Conservation (phyloP, 257 asterid genomes). For the Lantana camara region DNA sequence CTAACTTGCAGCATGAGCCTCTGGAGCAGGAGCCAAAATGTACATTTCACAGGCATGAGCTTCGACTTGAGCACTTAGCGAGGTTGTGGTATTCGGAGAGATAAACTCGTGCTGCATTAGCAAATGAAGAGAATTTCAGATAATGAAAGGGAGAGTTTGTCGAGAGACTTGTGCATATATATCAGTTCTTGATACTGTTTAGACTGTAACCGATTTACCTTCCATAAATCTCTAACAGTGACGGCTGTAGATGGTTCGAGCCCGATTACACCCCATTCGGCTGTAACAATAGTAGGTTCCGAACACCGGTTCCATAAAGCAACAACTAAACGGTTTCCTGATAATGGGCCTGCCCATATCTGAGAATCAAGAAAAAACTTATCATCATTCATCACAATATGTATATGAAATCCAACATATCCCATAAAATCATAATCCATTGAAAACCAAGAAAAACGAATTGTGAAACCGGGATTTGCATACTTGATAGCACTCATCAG, state of each 20-base stretch:
- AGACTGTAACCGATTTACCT: conserved; percentile 41
- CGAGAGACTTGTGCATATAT: too few species aligned
- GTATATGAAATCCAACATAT: too few species aligned
- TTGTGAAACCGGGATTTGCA: neutral
- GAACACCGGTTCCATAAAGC: conserved; percentile 72
- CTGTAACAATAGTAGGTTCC: conserved; percentile 45
- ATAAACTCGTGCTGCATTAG: conserved; percentile 62
- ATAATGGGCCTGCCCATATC: conserved; percentile 79
- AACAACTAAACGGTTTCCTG: conserved; percentile 49
- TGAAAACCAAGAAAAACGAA: neutral
- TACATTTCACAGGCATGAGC: conserved; percentile 64
- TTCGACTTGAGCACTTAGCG: conserved; percentile 52
- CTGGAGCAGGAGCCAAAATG: conserved; percentile 47
- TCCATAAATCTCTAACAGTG: conserved; percentile 70
- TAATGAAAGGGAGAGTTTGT: too few species aligned
- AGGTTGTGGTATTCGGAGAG: conserved; percentile 37
- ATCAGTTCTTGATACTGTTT: too few species aligned
- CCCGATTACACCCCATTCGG: conserved; percentile 55
- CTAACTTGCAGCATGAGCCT: conserved; percentile 26
- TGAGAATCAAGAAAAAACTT: conserved; percentile 17
- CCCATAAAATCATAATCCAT: too few species aligned
- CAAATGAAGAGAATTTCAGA: too few species aligned
- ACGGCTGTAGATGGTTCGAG: conserved; percentile 51
- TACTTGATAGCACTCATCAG: conserved; percentile 62
- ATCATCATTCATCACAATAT: too few species aligned